Conservation (phyloP, 192 early-diverging fungal species). For the Pecoramyces ruminantium region DNA sequence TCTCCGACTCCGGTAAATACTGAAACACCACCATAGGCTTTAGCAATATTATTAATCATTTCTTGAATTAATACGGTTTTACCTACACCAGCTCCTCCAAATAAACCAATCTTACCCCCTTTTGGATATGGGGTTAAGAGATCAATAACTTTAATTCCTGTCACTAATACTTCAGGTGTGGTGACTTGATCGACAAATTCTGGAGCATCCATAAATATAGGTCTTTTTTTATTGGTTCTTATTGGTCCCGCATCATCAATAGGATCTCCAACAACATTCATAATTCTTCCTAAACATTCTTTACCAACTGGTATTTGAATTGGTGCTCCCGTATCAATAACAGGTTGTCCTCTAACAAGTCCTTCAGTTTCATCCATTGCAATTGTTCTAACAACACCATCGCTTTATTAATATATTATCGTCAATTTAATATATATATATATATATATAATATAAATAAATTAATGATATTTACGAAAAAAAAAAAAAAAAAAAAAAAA, state of each 20-base stretch:
- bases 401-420: constrained; percentile 15
- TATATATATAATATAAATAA: too few relatives aligned
- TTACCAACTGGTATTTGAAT: constrained; percentile 84
- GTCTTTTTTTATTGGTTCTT: constrained; percentile 63
- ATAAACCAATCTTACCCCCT: constrained; percentile 98
- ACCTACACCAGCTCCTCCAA: constrained; percentile 98
- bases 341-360: constrained; percentile 88
- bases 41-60: constrained; percentile 98
- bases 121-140: constrained; percentile 89
- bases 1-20: constrained; percentile 97
- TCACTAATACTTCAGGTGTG: constrained; percentile 83
- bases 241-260: constrained; percentile 96
- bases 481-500: constrained; percentile 2
- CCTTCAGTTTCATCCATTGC: constrained; percentile 99
- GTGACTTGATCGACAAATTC: constrained; percentile 92
- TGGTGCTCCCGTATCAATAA: constrained; percentile 81
- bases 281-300: constrained; percentile 88
- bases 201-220: constrained; percentile 85
- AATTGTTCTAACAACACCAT: constrained; percentile 97
- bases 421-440: too few relatives aligned
- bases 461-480: not conserved
- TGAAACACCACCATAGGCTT: constrained; percentile 45
- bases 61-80: constrained; percentile 99
- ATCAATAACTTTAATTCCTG: constrained; percentile 98
- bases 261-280: constrained; percentile 98